Conservation (phyloP, 1,284 basidiomycete species). For the Tremellales sp. region DNA sequence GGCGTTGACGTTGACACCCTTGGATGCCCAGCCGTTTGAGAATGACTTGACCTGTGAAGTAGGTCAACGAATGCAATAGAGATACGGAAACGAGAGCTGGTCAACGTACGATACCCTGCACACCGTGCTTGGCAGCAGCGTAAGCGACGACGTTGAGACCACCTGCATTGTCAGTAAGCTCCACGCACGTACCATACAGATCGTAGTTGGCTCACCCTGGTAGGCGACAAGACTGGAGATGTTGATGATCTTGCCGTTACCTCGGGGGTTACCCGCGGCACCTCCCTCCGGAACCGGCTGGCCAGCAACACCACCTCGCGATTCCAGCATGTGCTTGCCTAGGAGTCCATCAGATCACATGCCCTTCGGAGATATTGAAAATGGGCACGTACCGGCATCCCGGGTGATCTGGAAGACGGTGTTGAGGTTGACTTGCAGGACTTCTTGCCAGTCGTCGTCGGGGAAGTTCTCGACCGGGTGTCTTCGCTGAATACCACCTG, state of each 20-base stretch:
- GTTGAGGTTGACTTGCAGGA: constrained; percentile 54
- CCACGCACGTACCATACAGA: neutral
- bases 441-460: constrained; percentile 86
- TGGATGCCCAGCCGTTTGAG: constrained; percentile 65
- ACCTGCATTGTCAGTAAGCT: constrained; percentile 42
- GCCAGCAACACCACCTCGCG: constrained; percentile 44
- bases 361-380: neutral
- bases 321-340: constrained; percentile 47
- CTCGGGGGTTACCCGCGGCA: constrained; percentile 23
- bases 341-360: neutral
- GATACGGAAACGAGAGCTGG: neutral
- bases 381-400: constrained; percentile 40
- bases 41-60: constrained; percentile 46
- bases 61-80: neutral
- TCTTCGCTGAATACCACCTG: constrained; percentile 76
- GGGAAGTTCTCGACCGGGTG: constrained; percentile 75
- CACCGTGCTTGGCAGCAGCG: constrained; percentile 81
- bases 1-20: constrained; percentile 82
- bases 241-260: constrained; percentile 52
- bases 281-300: constrained; percentile 29
- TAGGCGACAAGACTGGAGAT: constrained; percentile 48
- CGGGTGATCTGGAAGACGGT: constrained; percentile 50
- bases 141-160: constrained; percentile 84
- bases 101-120: constrained; percentile 62
- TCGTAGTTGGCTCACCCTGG: constrained; percentile 50